Evolutionary conservation across 2,329 filamentous ascomycete species (phyloP).

Genomic region (Talaromyces sp.): DNA sequence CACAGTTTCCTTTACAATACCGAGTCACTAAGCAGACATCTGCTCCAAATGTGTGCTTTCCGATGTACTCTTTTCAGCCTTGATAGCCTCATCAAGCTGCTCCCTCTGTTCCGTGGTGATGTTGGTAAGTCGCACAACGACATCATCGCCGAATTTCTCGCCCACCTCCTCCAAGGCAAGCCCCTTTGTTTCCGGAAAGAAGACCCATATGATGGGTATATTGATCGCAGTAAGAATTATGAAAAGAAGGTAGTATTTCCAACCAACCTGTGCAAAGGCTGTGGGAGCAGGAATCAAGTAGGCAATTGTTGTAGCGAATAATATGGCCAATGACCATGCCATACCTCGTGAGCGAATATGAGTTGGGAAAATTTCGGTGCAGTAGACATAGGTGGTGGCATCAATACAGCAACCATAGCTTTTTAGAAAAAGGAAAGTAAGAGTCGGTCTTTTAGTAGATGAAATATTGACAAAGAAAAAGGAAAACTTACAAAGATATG

Average conservation of each 20-base stretch:
- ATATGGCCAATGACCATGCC: not conserved
- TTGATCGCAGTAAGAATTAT: constrained; percentile 1
- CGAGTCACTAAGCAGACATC: not conserved
- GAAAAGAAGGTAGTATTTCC: constrained; percentile 6
- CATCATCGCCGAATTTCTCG: constrained; percentile 2
- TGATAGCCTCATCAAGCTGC: not conserved
- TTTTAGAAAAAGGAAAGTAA: constrained; percentile 1
- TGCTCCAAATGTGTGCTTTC: not conserved
- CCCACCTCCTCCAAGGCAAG: constrained; percentile 4
- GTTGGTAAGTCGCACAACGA: not conserved
- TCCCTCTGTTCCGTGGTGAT: not conserved
- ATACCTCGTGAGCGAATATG: constrained; percentile 10
- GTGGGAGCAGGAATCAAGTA: not conserved
- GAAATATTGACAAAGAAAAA: not conserved
- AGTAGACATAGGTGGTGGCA: constrained; percentile 11
- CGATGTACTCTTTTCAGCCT: not conserved
- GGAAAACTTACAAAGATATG: not conserved
- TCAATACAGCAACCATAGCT: constrained; percentile 4
- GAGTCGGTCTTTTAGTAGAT: not conserved
- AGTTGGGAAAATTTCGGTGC: constrained; percentile 15
- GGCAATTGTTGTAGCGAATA: constrained; percentile 1
- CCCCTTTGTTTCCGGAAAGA: constrained; percentile 4
- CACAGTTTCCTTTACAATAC: not conserved
- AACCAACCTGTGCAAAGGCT: not conserved
- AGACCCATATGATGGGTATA: not conserved